Conservation (phyloP, 2,329 filamentous ascomycete species). For the Stemphylium lycopersici region DNA sequence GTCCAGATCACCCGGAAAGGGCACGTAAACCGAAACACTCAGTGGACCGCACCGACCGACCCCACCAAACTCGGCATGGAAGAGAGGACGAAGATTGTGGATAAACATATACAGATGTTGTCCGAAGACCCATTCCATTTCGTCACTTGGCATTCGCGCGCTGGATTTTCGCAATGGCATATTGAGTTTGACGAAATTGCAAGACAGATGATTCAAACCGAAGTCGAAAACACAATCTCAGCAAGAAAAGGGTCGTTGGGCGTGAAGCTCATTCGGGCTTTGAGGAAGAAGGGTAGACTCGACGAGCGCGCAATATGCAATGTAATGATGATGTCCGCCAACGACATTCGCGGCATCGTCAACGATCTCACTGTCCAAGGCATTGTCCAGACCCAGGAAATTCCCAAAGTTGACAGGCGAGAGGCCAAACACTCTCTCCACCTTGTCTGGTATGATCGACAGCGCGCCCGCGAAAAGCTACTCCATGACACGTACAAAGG, state of each 20-base stretch:
- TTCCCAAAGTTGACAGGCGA: conserved; percentile 84
- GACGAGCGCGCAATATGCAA: conserved; percentile 89
- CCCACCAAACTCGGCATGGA: conserved; percentile 31
- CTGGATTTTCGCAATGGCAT: conserved; percentile 75
- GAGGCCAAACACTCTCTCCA: conserved; percentile 85
- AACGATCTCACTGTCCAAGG: conserved; percentile 85
- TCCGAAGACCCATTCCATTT: conserved; percentile 71
- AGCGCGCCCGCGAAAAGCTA: conserved; percentile 71
- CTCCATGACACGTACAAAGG: conserved; percentile 86
- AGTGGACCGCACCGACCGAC: conserved; percentile 35
- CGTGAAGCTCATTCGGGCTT: conserved; percentile 81
- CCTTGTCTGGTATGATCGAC: conserved; percentile 87
- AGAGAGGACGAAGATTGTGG: conserved; percentile 53
- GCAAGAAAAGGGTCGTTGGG: conserved; percentile 77
- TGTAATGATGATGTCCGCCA: conserved; percentile 81
- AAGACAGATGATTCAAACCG: conserved; percentile 71
- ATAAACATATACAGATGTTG: conserved; percentile 75
- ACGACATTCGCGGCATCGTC: conserved; percentile 83
- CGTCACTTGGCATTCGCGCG: conserved; percentile 68
- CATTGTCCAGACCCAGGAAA: conserved; percentile 89
- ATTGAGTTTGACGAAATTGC: conserved; percentile 81
- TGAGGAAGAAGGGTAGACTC: conserved; percentile 87
- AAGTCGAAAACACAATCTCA: conserved; percentile 82
- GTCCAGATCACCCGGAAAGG: conserved; percentile 31
- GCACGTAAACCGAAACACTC: conserved; percentile 27